Evolutionary conservation across 371 early-diverging fungal species (phyloP), one percentile per base, ranked within the genome.

Genomic region (Nematocida displodere): DNA sequence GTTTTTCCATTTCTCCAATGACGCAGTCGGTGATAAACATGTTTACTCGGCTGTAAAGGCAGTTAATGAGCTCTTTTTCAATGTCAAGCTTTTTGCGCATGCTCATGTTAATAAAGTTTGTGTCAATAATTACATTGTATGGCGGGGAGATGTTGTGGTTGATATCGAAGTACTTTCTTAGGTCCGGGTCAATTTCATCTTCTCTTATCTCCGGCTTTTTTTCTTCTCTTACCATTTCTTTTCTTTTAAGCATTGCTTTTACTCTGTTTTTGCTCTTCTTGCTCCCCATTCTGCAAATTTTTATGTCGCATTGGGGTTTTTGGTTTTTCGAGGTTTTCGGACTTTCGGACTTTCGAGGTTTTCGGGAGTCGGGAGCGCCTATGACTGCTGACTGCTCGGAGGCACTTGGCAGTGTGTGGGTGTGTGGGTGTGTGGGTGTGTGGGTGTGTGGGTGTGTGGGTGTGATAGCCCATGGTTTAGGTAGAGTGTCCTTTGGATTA

Each of bases 31-130:
- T 94, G 40, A 97, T 90, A 83, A 91, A 94, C 46, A 96, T 92
- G 62, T 94, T 90, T 62, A 86, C 85, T 83, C 79, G 58, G 67
- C 63, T 80, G 81, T 90, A 92, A 24, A 97, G 86, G 81, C 95
- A 95, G 81, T 94, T 94, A 93, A 97, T 95, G 90, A 96, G 91
- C 15, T 91, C 89, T 78, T 91, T 89, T 44, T 94, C 88, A 47
- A 95, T 86, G 81, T 97, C 97, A 36, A 97, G 87, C 82, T 95
- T 95, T 87, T 95, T 95, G 82, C 95, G 92, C 78, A 99, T 92
- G 22, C 95, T 91, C 78, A 95, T 94, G 86, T 97, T 97, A 86
- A 99, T 96, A 80, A 98, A 99, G 84, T 99, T 99, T 78, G 99
- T 97, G 86, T 99, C 99, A 42, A 99, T 89, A 11, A 99, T 85